Conservation (phyloP, 108 stramenopile species). For the Stephanodiscus triporus region DNA sequence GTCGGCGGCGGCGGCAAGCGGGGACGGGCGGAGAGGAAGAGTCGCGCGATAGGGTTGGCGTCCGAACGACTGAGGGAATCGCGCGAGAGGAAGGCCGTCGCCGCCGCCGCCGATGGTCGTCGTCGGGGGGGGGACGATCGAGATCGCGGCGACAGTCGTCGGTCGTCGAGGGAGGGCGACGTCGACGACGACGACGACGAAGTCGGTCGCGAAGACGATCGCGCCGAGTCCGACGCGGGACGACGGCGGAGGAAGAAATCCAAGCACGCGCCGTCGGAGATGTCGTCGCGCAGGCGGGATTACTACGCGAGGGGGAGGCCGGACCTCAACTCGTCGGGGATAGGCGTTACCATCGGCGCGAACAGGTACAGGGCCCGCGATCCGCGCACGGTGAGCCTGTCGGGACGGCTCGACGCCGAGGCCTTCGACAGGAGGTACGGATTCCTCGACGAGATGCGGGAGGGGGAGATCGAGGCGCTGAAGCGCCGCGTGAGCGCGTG, state of each 20-base stretch:
- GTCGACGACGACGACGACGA: constrained; percentile 6
- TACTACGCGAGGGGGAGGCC: constrained; percentile 67
- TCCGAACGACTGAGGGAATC: constrained; percentile 30
- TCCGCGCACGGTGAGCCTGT: constrained; percentile 72
- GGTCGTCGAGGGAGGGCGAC: background rate
- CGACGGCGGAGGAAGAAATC: constrained; percentile 50
- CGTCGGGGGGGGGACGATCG: too few species aligned
- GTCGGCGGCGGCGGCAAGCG: constrained; percentile 13
- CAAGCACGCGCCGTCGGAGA: constrained; percentile 83
- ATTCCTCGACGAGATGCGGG: constrained; percentile 76
- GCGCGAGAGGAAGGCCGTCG: background rate
- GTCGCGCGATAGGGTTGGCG: constrained; percentile 45
- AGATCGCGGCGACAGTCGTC: background rate
- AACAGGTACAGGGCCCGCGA: constrained; percentile 83
- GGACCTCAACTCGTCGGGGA: constrained; percentile 70
- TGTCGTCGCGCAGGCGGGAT: constrained; percentile 76
- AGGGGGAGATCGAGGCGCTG: constrained; percentile 72
- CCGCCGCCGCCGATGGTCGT: background rate
- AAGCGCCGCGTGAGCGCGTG: constrained; percentile 67
- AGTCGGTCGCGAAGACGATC: background rate
- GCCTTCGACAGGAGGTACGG: constrained; percentile 76
- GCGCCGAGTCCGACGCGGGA: background rate
- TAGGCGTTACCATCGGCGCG: constrained; percentile 86
- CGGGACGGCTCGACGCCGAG: constrained; percentile 76
- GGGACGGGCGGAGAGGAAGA: constrained; percentile 35